Base-by-base conservation (phyloP, 805 yeast genomes). In the Metschnikowia colocasiae region DNA sequence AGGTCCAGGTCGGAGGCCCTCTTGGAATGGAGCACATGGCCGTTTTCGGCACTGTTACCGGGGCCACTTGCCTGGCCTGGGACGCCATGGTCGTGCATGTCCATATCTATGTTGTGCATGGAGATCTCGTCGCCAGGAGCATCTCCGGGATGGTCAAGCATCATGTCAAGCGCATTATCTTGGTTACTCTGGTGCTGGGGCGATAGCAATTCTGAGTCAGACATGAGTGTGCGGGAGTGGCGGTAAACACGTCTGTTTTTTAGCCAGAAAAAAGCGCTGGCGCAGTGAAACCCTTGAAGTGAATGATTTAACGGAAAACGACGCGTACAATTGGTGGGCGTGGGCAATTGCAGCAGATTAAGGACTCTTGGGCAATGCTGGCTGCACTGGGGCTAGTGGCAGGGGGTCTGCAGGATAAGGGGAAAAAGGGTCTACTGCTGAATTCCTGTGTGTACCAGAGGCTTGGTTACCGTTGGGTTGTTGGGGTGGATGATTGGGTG, bases 181-280 rank as follows among this genome's bases (percentile, higher is more conserved):
- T 27, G 44, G 20, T 40, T 31, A 25, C 18, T 23, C 10, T 29
- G 37, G 37, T 54, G 55, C 45, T 51, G 57, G 18, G 53, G 51
- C 25, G 37, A 42, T 26, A 49, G 42, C 50, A 51, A 38, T 18
- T 53, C 57, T n/a, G 55, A 47, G 47, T 53, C 52, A 7, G 57
- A 53, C 57, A 53, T 53, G 25, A 2, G 40, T 26, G 40, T 19
- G 23, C 27, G 29, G 6, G 32, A 20, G 27, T 8, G 16, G 13
- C 12, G 34, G 43, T 18, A 16, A 23, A 19, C 31, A 35, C 16
- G 20, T 20, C 32, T 36, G 10, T 15, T 13, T 15, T 36, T 23
- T 8, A 7, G 4, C n/a, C n/a, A 16, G 30, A 10, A 36, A 25
- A 13, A 25, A 20, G 19, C 29, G 15, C 30, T 15, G 29, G 15